Conservation (phyloP, 169 alveolate species). For the Eimeria sp. region DNA sequence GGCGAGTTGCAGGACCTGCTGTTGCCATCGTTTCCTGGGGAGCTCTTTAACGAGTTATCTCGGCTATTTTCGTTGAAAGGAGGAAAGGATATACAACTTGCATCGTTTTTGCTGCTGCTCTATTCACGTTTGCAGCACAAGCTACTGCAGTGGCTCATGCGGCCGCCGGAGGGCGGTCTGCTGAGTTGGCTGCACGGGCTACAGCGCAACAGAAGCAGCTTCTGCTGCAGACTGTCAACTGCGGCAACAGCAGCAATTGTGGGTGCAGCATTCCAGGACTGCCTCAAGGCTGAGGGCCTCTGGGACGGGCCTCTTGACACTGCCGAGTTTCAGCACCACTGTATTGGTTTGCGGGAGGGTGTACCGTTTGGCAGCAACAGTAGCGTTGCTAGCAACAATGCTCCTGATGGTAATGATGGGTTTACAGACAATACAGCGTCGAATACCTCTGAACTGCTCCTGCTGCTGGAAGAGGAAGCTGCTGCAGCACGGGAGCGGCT, state of each 20-base stretch:
- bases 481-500: slow-evolving; percentile 29
- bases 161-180: slow-evolving; percentile 24
- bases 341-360: neutral
- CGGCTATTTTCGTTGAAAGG: slow-evolving; percentile 62
- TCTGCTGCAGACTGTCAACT: slow-evolving; percentile 15
- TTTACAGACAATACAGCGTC: neutral
- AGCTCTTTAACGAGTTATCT: slow-evolving; percentile 24
- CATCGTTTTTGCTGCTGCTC: slow-evolving; percentile 17
- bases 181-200: slow-evolving; percentile 6
- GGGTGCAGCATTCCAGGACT: slow-evolving; percentile 28
- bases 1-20: slow-evolving; percentile 43
- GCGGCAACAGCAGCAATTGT: slow-evolving; percentile 21
- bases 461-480: slow-evolving; percentile 44
- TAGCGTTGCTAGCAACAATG: neutral
- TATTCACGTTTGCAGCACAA: slow-evolving; percentile 35
- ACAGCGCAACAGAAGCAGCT: slow-evolving; percentile 23
- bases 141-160: slow-evolving; percentile 64
- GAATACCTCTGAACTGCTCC: neutral
- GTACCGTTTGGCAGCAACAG: neutral
- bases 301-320: slow-evolving; percentile 42
- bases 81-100: neutral
- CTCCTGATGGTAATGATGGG: neutral
- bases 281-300: slow-evolving; percentile 46
- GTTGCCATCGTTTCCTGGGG: slow-evolving; percentile 65
- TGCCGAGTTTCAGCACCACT: slow-evolving; percentile 34